Evolutionary conservation across 345 rosid genomes (phyloP), one percentile per base, ranked within the genome.

Genomic region (Leavenworthia alabamica): DNA sequence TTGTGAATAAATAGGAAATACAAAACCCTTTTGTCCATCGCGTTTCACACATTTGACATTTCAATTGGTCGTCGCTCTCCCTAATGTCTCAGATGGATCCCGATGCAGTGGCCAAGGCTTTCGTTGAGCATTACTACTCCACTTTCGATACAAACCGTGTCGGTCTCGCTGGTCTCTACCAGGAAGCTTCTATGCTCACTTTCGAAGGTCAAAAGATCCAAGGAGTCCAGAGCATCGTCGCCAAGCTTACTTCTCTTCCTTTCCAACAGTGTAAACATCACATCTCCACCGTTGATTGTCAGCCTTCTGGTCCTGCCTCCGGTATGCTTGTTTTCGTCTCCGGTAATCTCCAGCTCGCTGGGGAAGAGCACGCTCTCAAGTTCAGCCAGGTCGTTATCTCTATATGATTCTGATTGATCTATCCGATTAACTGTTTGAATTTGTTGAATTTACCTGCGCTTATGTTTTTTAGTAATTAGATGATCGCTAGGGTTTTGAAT

Each of bases 181-280:
- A 87, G 73, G 96, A 93, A 3, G 80, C 67, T 4, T 93, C 96
- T 0, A 93, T 87, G 99, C 77, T 89, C 71, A 82, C 96, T 56
- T 93, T 93, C 76, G 94, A 93, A 57, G 99, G 97, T 41, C 96
- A 93, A 60, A 86, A 89, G 95, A 78, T 88, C 71, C 94, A 80
- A 70, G 97, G 97, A 26, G 73, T 84, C 4, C 80, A 57, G 8
- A 85, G 67, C 78, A 89, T 93, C 79, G 96, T 87, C 23, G 72
- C 90, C 7, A 93, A 93, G 78, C 95, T 93, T 54, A 77, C 83
- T 3, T 48, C 75, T 60, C 92, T 93, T 17, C 97, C 99, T 8
- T 93, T 93, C 72, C 89, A 85, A 70, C 95, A 86, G 84, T 93
- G 97, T 72, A 79, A 87, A 76, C 99, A 93, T 63, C 60, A 60